Evolutionary conservation across 2,329 filamentous ascomycete species (phyloP), one percentile per base, ranked within the genome.

Genomic region (Aschersonia sp.): DNA sequence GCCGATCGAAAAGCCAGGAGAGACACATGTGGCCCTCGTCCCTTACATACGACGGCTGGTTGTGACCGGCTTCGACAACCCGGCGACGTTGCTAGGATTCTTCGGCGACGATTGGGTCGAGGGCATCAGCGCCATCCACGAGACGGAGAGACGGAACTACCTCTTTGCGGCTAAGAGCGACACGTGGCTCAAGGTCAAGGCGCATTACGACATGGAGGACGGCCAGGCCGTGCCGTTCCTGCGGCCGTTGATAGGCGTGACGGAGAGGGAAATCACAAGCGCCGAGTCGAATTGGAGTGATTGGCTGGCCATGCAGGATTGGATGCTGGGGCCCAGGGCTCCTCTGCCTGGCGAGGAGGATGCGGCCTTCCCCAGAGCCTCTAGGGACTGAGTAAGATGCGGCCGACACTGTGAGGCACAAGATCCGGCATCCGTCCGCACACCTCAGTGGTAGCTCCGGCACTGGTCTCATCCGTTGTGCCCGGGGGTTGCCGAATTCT

Each of bases 221-320:
- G 77, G 88, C 48, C 89, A 97, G 68, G 84, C 78, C 2, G 78
- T 95, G 1, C 92, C 92, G 1, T 97, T 94, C 61, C 69, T 97
- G 56, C 81, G 82, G 54, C 89, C 91, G 4, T 68, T 96, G n/a
- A 81, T 85, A 57, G 78, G 81, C 48, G 80, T 85, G 1, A 77
- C 79, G 5, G 80, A 91, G 58, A 77, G 79, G 29, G 92, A 97
- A 67, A 86, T 97, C 52, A 77, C 85, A 52, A 77, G 71, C 10
- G 89, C 89, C 0, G 91, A 97, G 67, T 75, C 77, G 52, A 81
- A 75, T 51, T 98, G 92, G 92, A 94, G 88, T 61, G 83, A 91
- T 58, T 97, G 91, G 91, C 69, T 96, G 32, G 87, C 87, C 9
- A 94, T 96, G 87, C 88, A 95, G 64, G 91, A 96, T 64, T 97